phyloP scores from a whole-genome alignment of 257 asterid species.

The Ligustrum vulgare region DNA sequence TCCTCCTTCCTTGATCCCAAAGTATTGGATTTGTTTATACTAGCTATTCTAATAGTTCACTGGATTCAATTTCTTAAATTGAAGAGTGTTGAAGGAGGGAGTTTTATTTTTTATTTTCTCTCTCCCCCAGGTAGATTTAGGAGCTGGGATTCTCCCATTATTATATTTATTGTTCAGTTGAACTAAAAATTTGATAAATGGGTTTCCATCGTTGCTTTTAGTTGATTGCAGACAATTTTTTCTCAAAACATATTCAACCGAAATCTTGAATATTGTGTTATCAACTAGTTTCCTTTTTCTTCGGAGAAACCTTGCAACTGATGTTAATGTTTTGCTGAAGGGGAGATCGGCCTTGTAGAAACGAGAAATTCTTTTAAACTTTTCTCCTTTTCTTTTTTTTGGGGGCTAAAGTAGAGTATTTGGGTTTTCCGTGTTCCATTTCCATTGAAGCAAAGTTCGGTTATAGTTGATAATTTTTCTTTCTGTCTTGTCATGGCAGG shows the following conservation, averaged over 20 bases:
- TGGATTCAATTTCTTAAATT: background rate
- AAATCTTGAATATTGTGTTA: too few relatives aligned
- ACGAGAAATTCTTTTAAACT: background rate
- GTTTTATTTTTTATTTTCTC: background rate
- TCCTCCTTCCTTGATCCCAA: background rate
- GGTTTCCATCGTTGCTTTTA: background rate
- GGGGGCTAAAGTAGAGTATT: background rate
- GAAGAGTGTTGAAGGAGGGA: too few relatives aligned
- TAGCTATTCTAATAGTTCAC: background rate
- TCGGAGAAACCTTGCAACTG: too few relatives aligned
- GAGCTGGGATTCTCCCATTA: too few relatives aligned
- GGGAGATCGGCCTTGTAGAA: background rate
- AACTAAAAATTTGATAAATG: too few relatives aligned
- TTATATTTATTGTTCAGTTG: background rate
- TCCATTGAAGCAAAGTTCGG: too few relatives aligned
- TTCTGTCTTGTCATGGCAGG: slow-evolving; percentile 39
- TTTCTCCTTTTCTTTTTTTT: background rate
- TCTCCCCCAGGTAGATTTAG: background rate
- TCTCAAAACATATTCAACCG: background rate
- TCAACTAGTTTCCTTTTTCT: too few relatives aligned
- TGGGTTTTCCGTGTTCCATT: background rate
- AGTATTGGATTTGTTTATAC: background rate
- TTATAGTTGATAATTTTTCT: too few relatives aligned
- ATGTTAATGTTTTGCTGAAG: too few relatives aligned
- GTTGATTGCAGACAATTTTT: background rate